These are phyloP conservation scores for Metschnikowia amazonensis DNA, from an alignment of 805 yeast genomes.

Conservation along the genomic window DNA sequence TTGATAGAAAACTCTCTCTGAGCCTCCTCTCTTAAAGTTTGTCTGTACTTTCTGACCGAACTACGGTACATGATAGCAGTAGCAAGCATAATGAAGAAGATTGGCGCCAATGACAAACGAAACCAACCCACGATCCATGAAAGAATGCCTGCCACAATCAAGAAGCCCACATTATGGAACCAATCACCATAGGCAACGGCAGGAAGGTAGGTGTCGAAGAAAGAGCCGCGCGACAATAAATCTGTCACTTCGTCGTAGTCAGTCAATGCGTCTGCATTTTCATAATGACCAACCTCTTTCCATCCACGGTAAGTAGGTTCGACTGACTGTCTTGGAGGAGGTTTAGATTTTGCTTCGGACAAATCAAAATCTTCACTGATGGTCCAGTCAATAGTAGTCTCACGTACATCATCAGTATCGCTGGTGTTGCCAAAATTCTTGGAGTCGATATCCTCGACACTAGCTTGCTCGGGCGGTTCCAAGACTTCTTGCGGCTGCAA, in stretches of 20 bases:
- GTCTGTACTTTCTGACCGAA: constrained; percentile 75
- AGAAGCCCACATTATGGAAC: constrained; percentile 83
- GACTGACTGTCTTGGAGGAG: constrained; percentile 48
- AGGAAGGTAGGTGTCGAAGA: constrained; percentile 73
- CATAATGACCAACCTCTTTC: constrained; percentile 92
- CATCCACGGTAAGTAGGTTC: constrained; percentile 82
- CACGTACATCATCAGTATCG: constrained; percentile 7
- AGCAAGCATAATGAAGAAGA: constrained; percentile 65
- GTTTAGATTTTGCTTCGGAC: constrained; percentile 30
- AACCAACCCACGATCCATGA: constrained; percentile 81
- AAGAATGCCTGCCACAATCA: constrained; percentile 61
- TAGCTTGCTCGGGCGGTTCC: constrained; percentile 30
- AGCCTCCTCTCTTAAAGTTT: constrained; percentile 68
- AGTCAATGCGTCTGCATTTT: constrained; percentile 58
- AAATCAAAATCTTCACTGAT: constrained; percentile 40
- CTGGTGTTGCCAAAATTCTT: constrained; percentile 5
- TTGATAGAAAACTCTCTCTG: constrained; percentile 82
- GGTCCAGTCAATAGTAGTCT: constrained; percentile 20
- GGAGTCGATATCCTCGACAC: constrained; percentile 14
- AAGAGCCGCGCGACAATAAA: constrained; percentile 62
- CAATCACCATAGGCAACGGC: constrained; percentile 86
- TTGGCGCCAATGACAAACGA: constrained; percentile 73
- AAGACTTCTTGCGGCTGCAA: constrained; percentile 32
- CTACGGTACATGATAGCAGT: constrained; percentile 74
- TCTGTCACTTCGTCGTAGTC: constrained; percentile 72